Evolutionary conservation across 192 early-diverging fungal genomes (phyloP), one percentile per base, ranked within the genome.

Genomic region (Backusella australiensis): DNA sequence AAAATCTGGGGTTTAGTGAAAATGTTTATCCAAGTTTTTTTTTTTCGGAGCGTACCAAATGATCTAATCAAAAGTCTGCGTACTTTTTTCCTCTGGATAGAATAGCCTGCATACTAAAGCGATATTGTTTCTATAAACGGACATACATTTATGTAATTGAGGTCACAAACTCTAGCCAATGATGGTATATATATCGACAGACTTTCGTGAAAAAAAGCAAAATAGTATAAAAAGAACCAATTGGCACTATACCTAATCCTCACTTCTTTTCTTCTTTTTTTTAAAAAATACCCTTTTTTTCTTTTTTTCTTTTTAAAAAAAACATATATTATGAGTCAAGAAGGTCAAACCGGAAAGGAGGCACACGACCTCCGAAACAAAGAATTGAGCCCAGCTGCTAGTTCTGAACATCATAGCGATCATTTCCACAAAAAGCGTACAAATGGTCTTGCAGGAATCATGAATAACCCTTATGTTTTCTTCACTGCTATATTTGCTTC

Each of bases 401-500:
- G 56, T 23, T 26, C 56, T 29, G 23, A 56, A 26, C 2, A 56
- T 56, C 8, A 29, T 1, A 63, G 23, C 23, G 26, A 63, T 4
- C 8, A 32, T 6, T 3, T 63, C 12, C 69, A 42, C 32, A 44
- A 72, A 72, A 72, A 69, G 29, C 67, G 35, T 9, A 1, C 29
- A n/a, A 63, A 35, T 0, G 81, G 81, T 42, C 8, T 82, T 29
- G 41, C 56, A 35, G 81, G 81, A 1, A 29, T 82, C 14, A 32
- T 82, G 21, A 52, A 75, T 8, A 82, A 82, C 23, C 81, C 81
- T 3, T 82, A 76, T 69, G 77, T 79, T 1, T 69, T 79, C 56
- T 70, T 67, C 17, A 82, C 81, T 59, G 77, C 81, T 29, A 26
- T 79, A 0, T 82, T 82, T 76, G 81, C 81, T 14, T 78, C 81